phyloP scores from a whole-genome alignment of 352 stramenopile genomes.

The Thalassiosira hispida region DNA sequence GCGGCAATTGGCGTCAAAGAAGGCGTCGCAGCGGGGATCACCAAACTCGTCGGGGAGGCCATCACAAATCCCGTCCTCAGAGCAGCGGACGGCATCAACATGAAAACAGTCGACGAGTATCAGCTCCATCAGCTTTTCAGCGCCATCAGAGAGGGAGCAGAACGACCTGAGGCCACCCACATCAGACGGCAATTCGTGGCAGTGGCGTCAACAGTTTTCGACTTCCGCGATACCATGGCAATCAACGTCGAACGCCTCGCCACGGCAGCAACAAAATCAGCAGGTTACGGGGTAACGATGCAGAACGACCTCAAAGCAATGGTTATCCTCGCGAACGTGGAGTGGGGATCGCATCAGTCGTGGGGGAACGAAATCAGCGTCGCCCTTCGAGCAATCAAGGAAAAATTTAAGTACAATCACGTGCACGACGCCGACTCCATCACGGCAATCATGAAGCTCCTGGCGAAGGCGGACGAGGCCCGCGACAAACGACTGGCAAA shows the following conservation, averaged over 20 bases:
- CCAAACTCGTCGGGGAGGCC: background rate
- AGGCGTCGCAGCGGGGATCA: background rate
- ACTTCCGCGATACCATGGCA: background rate
- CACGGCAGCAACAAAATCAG: background rate
- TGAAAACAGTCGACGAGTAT: background rate
- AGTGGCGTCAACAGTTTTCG: background rate
- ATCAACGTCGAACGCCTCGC: background rate
- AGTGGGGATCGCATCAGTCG: too few species aligned
- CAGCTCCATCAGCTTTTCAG: background rate
- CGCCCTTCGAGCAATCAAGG: background rate
- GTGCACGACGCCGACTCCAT: background rate
- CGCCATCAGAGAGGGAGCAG: background rate
- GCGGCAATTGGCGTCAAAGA: constrained; percentile 1
- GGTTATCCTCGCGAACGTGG: background rate
- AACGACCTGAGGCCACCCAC: background rate
- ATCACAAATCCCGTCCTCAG: background rate
- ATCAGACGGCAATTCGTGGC: background rate
- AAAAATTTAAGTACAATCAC: background rate
- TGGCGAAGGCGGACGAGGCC: background rate
- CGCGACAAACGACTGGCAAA: background rate
- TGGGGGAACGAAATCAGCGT: background rate
- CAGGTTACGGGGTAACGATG: background rate
- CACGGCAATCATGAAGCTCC: background rate
- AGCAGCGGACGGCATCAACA: background rate
- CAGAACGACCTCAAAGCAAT: background rate